Percentiles rank a stretch among this genome's conserved stretches.
Evolutionary conservation across 129 eudicot species (phyloP).

Genomic region (Mikania micrantha): DNA sequence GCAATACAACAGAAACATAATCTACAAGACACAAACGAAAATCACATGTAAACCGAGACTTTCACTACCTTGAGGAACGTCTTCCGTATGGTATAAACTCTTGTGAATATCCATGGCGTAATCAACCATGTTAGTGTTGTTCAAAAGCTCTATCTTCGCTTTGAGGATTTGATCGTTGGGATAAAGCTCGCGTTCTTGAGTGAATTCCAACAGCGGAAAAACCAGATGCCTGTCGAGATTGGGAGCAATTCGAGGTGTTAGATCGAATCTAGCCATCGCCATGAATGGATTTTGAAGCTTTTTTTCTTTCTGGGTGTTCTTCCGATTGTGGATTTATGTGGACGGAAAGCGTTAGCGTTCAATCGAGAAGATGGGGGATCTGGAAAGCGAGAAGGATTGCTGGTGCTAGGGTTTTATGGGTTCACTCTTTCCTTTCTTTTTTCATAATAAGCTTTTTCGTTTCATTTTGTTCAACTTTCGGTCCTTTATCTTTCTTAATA

Average conservation of each 20-base stretch:
- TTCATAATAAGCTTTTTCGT: background rate
- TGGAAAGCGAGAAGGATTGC: background rate
- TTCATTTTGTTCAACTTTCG: background rate
- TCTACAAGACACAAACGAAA: background rate
- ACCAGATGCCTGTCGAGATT: slow-evolving; percentile 86
- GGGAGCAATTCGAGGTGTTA: slow-evolving; percentile 81
- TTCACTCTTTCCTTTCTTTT: background rate
- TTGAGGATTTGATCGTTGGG: slow-evolving; percentile 67
- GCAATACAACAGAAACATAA: background rate
- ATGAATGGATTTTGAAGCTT: slow-evolving; percentile 10
- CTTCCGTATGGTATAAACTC: slow-evolving; percentile 79
- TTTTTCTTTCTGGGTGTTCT: background rate
- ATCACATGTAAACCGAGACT: background rate
- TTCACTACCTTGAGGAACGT: slow-evolving; percentile 77
- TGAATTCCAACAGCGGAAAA: slow-evolving; percentile 77
- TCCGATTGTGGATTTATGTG: background rate
- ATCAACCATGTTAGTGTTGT: slow-evolving; percentile 95
- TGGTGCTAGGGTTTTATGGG: slow-evolving; percentile 28
- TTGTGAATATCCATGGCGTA: slow-evolving; percentile 98
- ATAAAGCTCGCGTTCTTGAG: slow-evolving; percentile 69
- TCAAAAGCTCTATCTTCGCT: slow-evolving; percentile 81
- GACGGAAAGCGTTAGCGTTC: background rate
- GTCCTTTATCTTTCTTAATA: background rate
- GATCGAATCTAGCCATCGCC: slow-evolving; percentile 71
- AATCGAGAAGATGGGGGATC: slow-evolving; percentile 12